A percentile compares a stretch with the other conserved stretches of the same genome.
phyloP scores from a whole-genome alignment of 768 basidiomycete genomes.

The Pholiota microspora region DNA sequence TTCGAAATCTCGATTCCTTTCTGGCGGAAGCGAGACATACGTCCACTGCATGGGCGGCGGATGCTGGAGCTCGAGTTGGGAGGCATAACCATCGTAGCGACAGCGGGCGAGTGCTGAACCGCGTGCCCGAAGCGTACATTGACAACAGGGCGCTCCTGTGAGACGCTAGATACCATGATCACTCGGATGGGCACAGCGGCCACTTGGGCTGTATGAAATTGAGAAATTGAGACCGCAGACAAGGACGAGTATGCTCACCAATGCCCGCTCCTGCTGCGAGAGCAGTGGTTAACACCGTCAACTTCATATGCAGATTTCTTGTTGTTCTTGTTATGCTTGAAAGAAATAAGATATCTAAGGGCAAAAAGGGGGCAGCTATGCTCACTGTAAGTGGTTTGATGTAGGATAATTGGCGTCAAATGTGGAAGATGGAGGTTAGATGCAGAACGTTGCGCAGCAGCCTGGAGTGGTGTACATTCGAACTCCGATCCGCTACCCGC shows the following conservation, averaged over 20 bases:
- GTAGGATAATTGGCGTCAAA: neutral
- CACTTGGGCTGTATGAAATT: slow-evolving; percentile 31
- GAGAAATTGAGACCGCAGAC: neutral
- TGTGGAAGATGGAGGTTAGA: neutral
- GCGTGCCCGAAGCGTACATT: slow-evolving; percentile 23
- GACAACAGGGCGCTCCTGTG: slow-evolving; percentile 12
- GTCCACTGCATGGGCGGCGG: slow-evolving; percentile 14
- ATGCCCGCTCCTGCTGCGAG: slow-evolving; percentile 36
- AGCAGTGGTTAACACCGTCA: slow-evolving; percentile 33
- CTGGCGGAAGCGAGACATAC: slow-evolving; percentile 24
- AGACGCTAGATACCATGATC: slow-evolving; percentile 28
- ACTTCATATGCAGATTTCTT: slow-evolving; percentile 30
- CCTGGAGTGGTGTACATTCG: neutral
- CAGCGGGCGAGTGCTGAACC: slow-evolving; percentile 5
- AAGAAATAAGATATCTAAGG: neutral
- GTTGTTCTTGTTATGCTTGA: neutral
- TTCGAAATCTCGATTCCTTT: slow-evolving; percentile 55
- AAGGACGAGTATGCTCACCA: slow-evolving; percentile 22
- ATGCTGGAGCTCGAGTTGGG: neutral
- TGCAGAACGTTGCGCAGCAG: neutral
- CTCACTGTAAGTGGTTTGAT: neutral
- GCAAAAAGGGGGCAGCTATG: neutral
- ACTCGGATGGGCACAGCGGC: slow-evolving; percentile 51
- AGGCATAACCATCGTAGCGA: neutral
- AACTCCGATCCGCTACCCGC: neutral